Evolutionary conservation across 2,329 filamentous ascomycete species (phyloP), one percentile per base, ranked within the genome.

Genomic region (Neocatenulostroma microsporum): DNA sequence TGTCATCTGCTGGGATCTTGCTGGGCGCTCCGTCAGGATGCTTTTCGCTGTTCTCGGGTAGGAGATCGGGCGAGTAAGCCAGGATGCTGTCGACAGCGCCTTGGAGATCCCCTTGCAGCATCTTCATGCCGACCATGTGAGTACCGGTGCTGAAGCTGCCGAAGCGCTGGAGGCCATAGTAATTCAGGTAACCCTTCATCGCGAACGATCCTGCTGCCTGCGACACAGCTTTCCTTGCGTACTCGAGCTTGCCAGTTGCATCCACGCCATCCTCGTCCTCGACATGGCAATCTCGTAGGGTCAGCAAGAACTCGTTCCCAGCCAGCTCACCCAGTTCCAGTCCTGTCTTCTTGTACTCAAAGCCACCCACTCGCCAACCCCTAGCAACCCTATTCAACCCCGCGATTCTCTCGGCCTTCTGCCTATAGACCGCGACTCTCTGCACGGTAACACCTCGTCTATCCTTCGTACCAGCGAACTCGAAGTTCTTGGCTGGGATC

Each of bases 101-200:
- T 55, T 88, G 73, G 49, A 87, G 87, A 53, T 94, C 78, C 20
- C 76, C 81, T 48, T 84, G 74, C 1, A 98, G 72, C 56, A 98
- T 87, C 58, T 84, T 80, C 56, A 82, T 76, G 32, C 91, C 91
- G 33, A 95, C 69, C 26, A 80, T 74, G 54, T 96, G 86, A 0
- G 91, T 98, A 21, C 87, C 83, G 10, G 84, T 82, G 19, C 78
- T 68, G 60, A 91, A 89, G 0, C 87, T 89, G 19, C 91, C 91
- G 53, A 98, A 98, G 17, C 91, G 80, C 63, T 98, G 91, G 12
- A 96, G 77, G 7, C 91, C 91, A 55, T 88, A 98, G 66, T 96
- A 98, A 63, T 98, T 98, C 62, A 98, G 80, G 68, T 93, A 98
- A 3, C 91, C 91, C 29, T 80, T 73, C 28, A 77, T 64, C 37